Percentiles rank a stretch among this genome's conserved stretches.
phyloP scores from a whole-genome alignment of 371 early-diverging fungal species.

The Lichtheimia hyalospora region DNA sequence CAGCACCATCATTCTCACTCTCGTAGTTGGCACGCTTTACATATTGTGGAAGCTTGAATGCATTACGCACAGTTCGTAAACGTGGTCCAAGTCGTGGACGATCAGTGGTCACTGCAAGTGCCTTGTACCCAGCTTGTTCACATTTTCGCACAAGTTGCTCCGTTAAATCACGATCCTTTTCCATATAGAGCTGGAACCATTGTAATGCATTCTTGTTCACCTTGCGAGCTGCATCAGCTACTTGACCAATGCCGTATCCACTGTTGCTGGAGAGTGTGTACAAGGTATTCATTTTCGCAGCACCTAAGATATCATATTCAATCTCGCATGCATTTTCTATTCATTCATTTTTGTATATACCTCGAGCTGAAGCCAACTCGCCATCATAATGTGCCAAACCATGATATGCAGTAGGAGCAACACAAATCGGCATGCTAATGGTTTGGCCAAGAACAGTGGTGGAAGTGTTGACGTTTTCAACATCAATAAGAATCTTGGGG shows the following conservation, averaged over 20 bases:
- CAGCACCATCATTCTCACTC: conserved; percentile 16
- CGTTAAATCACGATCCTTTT: conserved; percentile 57
- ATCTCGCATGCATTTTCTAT: background rate
- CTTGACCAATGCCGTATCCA: conserved; percentile 58
- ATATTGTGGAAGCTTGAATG: conserved; percentile 46
- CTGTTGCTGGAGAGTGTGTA: conserved; percentile 54
- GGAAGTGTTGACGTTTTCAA: conserved; percentile 16
- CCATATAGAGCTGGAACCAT: conserved; percentile 82
- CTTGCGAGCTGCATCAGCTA: conserved; percentile 21
- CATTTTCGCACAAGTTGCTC: conserved; percentile 56
- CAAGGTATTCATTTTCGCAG: conserved; percentile 22
- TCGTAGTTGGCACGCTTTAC: conserved; percentile 12
- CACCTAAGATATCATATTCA: background rate
- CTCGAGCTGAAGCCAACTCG: conserved; percentile 53
- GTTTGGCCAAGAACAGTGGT: conserved; percentile 24
- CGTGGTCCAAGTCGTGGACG: conserved; percentile 72
- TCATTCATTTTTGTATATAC: background rate
- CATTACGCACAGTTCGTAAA: conserved; percentile 21
- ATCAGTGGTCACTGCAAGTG: conserved; percentile 75
- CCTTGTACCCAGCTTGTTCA: conserved; percentile 64
- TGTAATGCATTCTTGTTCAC: conserved; percentile 43
- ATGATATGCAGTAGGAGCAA: conserved; percentile 49
- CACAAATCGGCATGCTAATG: conserved; percentile 22
- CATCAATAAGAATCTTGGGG: conserved; percentile 27
- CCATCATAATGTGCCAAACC: conserved; percentile 62